phyloP scores from a whole-genome alignment of 225 moss, liverwort and hornwort species.

The Neckera pumila region DNA sequence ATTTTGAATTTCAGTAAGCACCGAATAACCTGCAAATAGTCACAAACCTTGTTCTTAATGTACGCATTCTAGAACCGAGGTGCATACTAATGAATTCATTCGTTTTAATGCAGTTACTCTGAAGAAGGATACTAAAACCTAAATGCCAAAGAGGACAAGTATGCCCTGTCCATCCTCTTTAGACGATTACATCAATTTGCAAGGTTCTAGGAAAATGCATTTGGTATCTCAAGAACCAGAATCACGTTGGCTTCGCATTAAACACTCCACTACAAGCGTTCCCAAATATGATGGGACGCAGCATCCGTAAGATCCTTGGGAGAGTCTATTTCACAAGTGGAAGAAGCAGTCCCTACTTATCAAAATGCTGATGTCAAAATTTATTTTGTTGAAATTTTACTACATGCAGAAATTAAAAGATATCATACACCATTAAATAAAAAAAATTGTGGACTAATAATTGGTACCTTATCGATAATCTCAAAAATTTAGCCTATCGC shows the following conservation, averaged over 20 bases:
- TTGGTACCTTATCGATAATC: not conserved
- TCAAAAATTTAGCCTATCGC: not conserved
- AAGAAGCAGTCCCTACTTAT: not conserved
- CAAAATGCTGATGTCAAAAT: not conserved
- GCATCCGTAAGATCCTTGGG: not conserved
- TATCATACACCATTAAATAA: not conserved
- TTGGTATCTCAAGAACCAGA: not conserved
- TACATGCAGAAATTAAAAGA: not conserved
- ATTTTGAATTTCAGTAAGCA: constrained; percentile 92
- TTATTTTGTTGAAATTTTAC: not conserved
- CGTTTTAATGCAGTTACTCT: not conserved
- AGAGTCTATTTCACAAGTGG: not conserved
- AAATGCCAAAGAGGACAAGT: not conserved
- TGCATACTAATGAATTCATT: not conserved
- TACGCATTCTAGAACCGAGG: not conserved
- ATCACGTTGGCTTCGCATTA: not conserved
- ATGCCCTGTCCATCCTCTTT: not conserved
- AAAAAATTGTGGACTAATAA: not conserved
- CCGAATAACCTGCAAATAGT: constrained; percentile 61
- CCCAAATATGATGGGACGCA: not conserved
- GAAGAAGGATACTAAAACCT: not conserved
- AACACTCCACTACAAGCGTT: not conserved
- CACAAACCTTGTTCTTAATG: not conserved
- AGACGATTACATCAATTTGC: not conserved
- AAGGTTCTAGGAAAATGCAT: not conserved